A percentile compares a stretch with the other conserved stretches of the same genome.
Evolutionary conservation across 1,284 basidiomycete species (phyloP).

Genomic region (Leccinum glutinopallens): DNA sequence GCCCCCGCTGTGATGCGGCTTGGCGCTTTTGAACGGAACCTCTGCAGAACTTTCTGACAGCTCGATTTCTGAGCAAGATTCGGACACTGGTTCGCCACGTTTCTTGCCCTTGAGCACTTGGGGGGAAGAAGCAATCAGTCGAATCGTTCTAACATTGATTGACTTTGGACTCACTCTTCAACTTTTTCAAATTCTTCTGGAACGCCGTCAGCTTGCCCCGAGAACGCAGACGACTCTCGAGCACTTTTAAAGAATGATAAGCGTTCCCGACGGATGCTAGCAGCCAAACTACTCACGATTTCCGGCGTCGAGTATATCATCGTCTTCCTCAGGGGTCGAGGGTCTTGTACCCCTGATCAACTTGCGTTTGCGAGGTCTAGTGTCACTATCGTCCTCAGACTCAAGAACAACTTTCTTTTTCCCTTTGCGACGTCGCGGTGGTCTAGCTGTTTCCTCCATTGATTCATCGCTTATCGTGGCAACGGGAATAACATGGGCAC

Average conservation of each 20-base stretch:
- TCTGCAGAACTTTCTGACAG: constrained; percentile 34
- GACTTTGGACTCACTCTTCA: constrained; percentile 52
- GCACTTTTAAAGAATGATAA: constrained; percentile 49
- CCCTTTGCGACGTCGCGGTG: constrained; percentile 23
- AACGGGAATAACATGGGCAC: constrained; percentile 23
- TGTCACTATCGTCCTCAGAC: constrained; percentile 36
- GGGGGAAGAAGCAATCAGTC: constrained; percentile 8
- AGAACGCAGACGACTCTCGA: constrained; percentile 61
- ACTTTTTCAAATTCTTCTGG: constrained; percentile 59
- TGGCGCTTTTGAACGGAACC: constrained; percentile 34
- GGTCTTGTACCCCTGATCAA: constrained; percentile 52
- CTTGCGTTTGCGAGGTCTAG: constrained; percentile 42
- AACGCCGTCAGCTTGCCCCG: constrained; percentile 61
- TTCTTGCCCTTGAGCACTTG: constrained; percentile 47
- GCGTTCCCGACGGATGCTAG: constrained; percentile 4
- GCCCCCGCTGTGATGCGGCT: constrained; percentile 23
- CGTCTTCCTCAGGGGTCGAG: constrained; percentile 48
- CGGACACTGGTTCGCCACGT: constrained; percentile 42
- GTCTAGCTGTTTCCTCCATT: constrained; percentile 16
- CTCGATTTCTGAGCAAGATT: constrained; percentile 40
- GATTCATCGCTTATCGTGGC: constrained; percentile 33
- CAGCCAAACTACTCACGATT: constrained; percentile 42
- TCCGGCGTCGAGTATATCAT: constrained; percentile 56
- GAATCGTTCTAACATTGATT: neutral
- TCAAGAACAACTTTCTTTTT: constrained; percentile 26